These are phyloP conservation scores for Gnaphalium uliginosum DNA, from an alignment of 129 eudicot genomes.

Conservation along the genomic window DNA sequence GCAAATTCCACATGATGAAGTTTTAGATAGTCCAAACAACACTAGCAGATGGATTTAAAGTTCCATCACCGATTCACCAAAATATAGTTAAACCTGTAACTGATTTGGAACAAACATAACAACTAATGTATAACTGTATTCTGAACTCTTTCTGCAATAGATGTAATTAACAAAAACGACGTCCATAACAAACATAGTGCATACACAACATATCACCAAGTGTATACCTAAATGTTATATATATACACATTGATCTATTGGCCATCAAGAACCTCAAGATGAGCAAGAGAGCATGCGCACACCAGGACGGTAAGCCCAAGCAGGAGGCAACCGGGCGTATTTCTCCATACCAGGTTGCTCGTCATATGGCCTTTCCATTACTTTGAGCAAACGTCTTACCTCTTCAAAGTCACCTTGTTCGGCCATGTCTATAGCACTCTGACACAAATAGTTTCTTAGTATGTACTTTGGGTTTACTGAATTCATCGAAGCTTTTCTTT, in stretches of 20 bases:
- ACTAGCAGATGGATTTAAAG: neutral
- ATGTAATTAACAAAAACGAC: neutral
- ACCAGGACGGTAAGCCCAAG: constrained; percentile 99
- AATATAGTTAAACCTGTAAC: neutral
- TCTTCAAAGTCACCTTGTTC: constrained; percentile 89
- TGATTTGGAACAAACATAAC: neutral
- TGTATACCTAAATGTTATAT: constrained; percentile 10
- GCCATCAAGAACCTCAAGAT: constrained; percentile 42
- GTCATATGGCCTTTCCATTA: constrained; percentile 78
- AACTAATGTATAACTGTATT: neutral
- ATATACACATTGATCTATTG: constrained; percentile 14
- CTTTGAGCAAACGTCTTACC: constrained; percentile 75
- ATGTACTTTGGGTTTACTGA: constrained; percentile 88
- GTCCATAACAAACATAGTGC: constrained; percentile 1
- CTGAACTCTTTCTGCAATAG: neutral
- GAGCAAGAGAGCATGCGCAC: constrained; percentile 99
- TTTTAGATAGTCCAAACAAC: neutral
- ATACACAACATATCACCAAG: constrained; percentile 12
- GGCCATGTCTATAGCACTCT: constrained; percentile 90
- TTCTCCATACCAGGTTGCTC: constrained; percentile 99
- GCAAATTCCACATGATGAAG: neutral
- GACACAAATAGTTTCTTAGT: constrained; percentile 91
- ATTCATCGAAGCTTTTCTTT: constrained; percentile 77
- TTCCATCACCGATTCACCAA: neutral
- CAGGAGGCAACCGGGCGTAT: constrained; percentile 95